These are phyloP conservation scores for Dryas octopetala DNA, from an alignment of 306 rosid genomes.

Conservation along the genomic window DNA sequence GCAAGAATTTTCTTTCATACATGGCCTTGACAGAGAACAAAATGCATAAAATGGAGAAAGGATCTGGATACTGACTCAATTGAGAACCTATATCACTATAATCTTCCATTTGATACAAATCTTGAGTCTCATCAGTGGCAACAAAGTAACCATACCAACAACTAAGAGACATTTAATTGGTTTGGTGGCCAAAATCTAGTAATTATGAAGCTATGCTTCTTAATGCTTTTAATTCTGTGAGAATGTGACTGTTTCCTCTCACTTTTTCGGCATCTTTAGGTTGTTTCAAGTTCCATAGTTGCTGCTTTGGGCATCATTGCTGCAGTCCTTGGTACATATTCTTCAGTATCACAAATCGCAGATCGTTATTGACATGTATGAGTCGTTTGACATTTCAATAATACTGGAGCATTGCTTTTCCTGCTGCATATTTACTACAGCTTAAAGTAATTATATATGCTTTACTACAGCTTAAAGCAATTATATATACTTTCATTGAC, in stretches of 20 bases:
- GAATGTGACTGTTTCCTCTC: background rate
- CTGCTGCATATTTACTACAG: too few species aligned
- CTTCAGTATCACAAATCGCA: slow-evolving; percentile 45
- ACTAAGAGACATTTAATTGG: background rate
- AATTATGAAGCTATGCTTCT: too few species aligned
- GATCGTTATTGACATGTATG: slow-evolving; percentile 19
- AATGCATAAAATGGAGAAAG: too few species aligned
- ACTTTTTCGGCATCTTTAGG: slow-evolving; percentile 31
- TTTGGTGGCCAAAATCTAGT: background rate
- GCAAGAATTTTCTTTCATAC: background rate
- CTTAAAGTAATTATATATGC: too few species aligned
- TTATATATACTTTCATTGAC: too few species aligned
- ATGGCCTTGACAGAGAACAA: background rate
- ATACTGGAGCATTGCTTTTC: background rate
- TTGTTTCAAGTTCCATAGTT: slow-evolving; percentile 39
- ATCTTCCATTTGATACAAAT: background rate
- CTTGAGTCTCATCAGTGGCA: background rate
- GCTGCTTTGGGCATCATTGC: slow-evolving; percentile 43
- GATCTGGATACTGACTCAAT: too few species aligned
- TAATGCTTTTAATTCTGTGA: too few species aligned
- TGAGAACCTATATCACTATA: too few species aligned
- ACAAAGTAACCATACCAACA: background rate
- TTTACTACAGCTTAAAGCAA: too few species aligned
- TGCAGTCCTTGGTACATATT: slow-evolving; percentile 62
- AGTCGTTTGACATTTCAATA: background rate